phyloP scores from a whole-genome alignment of 371 early-diverging fungal species.

The Mucor piriformis region DNA sequence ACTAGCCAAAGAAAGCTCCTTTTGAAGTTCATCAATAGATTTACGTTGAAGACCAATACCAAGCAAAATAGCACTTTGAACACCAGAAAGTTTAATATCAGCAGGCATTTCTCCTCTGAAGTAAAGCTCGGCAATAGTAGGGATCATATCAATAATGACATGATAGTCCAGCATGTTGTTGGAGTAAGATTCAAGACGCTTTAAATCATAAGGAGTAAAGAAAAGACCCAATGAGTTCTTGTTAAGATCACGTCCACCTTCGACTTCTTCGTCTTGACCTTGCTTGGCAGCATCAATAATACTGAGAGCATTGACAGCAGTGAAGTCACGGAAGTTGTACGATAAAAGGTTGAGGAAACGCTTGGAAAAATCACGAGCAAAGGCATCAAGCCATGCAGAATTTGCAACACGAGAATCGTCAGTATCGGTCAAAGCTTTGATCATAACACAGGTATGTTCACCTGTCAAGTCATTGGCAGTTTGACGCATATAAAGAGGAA shows the following conservation, averaged over 20 bases:
- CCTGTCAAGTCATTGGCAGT: conserved; percentile 97
- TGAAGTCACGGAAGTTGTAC: conserved; percentile 88
- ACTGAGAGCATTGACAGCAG: conserved; percentile 78
- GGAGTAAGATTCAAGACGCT: conserved; percentile 92
- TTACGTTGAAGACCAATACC: conserved; percentile 94
- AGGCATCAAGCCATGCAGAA: conserved; percentile 75
- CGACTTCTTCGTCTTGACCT: conserved; percentile 36
- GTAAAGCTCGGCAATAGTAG: conserved; percentile 77
- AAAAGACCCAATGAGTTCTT: conserved; percentile 58
- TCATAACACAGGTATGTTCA: conserved; percentile 97
- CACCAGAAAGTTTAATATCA: conserved; percentile 76
- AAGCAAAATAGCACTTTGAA: conserved; percentile 85
- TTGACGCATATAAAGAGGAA: conserved; percentile 96
- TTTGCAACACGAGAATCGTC: conserved; percentile 57
- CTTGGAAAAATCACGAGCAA: conserved; percentile 86
- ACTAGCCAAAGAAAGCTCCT: conserved; percentile 82
- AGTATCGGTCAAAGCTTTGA: conserved; percentile 70
- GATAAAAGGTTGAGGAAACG: conserved; percentile 87
- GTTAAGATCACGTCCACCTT: conserved; percentile 38
- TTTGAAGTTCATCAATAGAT: conserved; percentile 82
- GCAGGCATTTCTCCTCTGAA: conserved; percentile 68
- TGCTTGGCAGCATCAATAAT: conserved; percentile 77
- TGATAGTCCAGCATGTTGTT: conserved; percentile 96
- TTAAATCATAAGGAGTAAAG: conserved; percentile 89
- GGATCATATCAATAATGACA: conserved; percentile 92